phyloP scores from a whole-genome alignment of 345 rosid genomes.

The Alliaria petiolata region DNA sequence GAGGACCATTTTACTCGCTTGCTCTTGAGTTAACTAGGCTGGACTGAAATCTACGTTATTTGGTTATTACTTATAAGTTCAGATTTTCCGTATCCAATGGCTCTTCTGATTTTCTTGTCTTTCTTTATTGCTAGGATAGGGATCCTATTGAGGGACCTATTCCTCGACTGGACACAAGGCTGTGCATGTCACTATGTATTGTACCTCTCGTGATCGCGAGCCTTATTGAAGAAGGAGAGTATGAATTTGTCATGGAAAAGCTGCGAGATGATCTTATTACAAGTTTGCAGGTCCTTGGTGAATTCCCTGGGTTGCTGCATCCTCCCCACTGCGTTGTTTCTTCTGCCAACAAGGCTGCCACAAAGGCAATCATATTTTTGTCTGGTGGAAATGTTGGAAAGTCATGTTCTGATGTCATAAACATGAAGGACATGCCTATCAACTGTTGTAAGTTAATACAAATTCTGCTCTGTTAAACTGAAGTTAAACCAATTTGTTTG shows the following conservation, averaged over 20 bases:
- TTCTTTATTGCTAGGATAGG: conserved; percentile 57
- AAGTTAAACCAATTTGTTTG: neutral
- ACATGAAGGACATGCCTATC: conserved; percentile 77
- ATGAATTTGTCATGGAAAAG: conserved; percentile 33
- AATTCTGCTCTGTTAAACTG: neutral
- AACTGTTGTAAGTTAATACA: conserved; percentile 58
- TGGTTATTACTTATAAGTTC: neutral
- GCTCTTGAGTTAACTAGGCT: neutral
- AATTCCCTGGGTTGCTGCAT: conserved; percentile 76
- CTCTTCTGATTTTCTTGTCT: conserved; percentile 8
- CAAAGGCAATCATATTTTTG: conserved; percentile 73
- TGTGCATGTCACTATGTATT: conserved; percentile 80
- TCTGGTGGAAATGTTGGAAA: conserved; percentile 60
- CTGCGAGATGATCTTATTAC: conserved; percentile 56
- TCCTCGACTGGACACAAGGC: conserved; percentile 81
- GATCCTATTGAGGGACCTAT: conserved; percentile 92
- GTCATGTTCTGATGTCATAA: conserved; percentile 65
- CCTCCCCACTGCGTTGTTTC: conserved; percentile 78
- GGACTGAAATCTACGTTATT: neutral
- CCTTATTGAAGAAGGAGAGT: conserved; percentile 85
- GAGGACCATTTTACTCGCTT: too few species aligned
- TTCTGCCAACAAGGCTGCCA: conserved; percentile 89
- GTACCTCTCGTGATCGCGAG: conserved; percentile 72
- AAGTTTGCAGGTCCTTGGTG: conserved; percentile 79
- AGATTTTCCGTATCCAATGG: neutral